These are phyloP conservation scores for Pseudogymnoascus sp. DNA, from an alignment of 2,329 filamentous ascomycete genomes.

Conservation along the genomic window DNA sequence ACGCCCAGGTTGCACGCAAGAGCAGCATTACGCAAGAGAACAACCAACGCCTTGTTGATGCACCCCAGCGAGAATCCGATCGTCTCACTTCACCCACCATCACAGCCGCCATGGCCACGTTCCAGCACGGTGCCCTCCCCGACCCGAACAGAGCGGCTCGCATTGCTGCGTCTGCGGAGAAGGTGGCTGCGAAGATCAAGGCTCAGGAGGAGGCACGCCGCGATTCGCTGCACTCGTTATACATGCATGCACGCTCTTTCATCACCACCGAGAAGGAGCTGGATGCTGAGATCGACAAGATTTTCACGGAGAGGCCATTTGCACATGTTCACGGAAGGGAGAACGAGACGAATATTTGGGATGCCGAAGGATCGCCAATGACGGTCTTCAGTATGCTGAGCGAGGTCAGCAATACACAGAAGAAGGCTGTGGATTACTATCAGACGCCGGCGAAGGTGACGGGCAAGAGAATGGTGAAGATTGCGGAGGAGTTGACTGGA, in stretches of 20 bases:
- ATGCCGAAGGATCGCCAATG: conserved; percentile 33
- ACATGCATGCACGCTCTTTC: conserved; percentile 81
- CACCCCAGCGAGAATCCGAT: conserved; percentile 70
- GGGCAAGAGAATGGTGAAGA: conserved; percentile 53
- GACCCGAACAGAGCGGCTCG: conserved; percentile 58
- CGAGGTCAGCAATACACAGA: conserved; percentile 28
- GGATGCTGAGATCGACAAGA: conserved; percentile 61
- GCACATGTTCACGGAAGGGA: background rate
- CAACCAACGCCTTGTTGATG: conserved; percentile 46
- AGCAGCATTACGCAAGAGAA: conserved; percentile 43
- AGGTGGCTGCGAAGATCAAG: conserved; percentile 39
- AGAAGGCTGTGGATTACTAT: conserved; percentile 31
- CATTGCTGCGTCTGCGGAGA: conserved; percentile 39
- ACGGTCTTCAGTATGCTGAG: conserved; percentile 44
- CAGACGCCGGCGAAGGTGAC: conserved; percentile 33
- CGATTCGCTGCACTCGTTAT: conserved; percentile 76
- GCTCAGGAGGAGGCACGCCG: conserved; percentile 54
- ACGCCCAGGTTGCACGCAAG: conserved; percentile 32
- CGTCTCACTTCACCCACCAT: conserved; percentile 66
- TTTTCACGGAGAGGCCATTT: conserved; percentile 56
- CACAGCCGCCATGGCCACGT: conserved; percentile 42
- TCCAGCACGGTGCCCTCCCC: conserved; percentile 46
- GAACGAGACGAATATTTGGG: conserved; percentile 28
- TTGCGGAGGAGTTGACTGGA: conserved; percentile 62
- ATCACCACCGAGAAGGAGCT: conserved; percentile 79